Evolutionary conservation across 2,329 filamentous ascomycete species (phyloP).

Genomic region (Talaromyces sp.): DNA sequence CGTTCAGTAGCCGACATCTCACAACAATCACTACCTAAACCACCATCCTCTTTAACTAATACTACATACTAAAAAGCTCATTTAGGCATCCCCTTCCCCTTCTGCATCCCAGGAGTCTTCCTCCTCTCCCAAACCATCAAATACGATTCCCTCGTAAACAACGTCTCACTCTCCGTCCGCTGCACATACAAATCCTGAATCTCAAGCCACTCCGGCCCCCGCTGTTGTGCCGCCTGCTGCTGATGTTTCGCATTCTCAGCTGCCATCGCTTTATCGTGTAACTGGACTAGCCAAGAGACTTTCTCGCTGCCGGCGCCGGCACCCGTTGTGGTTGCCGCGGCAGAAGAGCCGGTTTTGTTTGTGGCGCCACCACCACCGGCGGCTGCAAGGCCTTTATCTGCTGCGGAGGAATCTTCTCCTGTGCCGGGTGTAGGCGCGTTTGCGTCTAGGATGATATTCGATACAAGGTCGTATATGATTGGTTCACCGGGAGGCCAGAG

Average conservation of each 20-base stretch:
- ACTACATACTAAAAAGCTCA: not conserved
- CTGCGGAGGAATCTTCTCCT: constrained; percentile 38
- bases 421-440: constrained; percentile 65
- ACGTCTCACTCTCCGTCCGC: constrained; percentile 78
- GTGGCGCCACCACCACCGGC: constrained; percentile 39
- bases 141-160: constrained; percentile 93
- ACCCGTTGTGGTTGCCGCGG: constrained; percentile 35
- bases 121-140: constrained; percentile 94
- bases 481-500: constrained; percentile 72
- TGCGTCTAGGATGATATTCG: constrained; percentile 70
- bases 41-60: not conserved
- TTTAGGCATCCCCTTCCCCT: constrained; percentile 4
- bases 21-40: not conserved
- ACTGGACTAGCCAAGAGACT: constrained; percentile 92
- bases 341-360: constrained; percentile 25
- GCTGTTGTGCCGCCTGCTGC: constrained; percentile 32
- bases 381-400: constrained; percentile 38
- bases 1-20: not conserved
- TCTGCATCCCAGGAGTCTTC: constrained; percentile 48
- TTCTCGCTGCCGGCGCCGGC: constrained; percentile 88
- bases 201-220: constrained; percentile 79
- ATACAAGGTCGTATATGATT: constrained; percentile 91
- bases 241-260: constrained; percentile 38
- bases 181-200: constrained; percentile 94
- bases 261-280: constrained; percentile 69